Conservation (phyloP, 1,284 basidiomycete species). For the Trichosporon inkin region DNA sequence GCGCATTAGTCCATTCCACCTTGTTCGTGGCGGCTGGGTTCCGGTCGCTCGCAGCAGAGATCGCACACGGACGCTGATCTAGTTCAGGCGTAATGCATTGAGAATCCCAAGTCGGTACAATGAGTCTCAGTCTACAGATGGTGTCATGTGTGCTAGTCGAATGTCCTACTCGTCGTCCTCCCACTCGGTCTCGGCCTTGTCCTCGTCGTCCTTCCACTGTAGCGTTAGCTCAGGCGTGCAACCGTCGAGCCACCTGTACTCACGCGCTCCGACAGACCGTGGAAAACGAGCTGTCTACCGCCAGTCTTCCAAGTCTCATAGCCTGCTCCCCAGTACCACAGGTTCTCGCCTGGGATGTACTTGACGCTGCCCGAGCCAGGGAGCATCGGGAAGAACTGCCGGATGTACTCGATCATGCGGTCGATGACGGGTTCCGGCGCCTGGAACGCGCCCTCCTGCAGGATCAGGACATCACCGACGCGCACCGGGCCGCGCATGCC, state of each 20-base stretch:
- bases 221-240: neutral
- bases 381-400: slow-evolving; percentile 18
- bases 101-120: slow-evolving; percentile 5
- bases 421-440: slow-evolving; percentile 16
- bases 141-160: neutral
- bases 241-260: neutral
- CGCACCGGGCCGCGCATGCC: slow-evolving; percentile 25
- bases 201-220: slow-evolving; percentile 13
- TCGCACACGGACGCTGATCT: too few species aligned
- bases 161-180: neutral
- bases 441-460: slow-evolving; percentile 19
- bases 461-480: slow-evolving; percentile 39
- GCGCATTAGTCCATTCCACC: too few species aligned
- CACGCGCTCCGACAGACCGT: slow-evolving; percentile 8
- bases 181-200: slow-evolving; percentile 9
- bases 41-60: too few species aligned
- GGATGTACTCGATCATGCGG: slow-evolving; percentile 14
- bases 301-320: slow-evolving; percentile 15
- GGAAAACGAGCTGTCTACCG: slow-evolving; percentile 16
- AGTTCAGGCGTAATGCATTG: neutral
- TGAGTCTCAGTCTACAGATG: slow-evolving; percentile 2
- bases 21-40: too few species aligned
- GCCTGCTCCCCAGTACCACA: slow-evolving; percentile 25
- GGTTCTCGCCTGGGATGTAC: slow-evolving; percentile 8
- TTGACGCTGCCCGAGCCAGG: slow-evolving; percentile 18